Conservation (phyloP, 495 filamentous ascomycete genomes). For the Platismatia glauca region DNA sequence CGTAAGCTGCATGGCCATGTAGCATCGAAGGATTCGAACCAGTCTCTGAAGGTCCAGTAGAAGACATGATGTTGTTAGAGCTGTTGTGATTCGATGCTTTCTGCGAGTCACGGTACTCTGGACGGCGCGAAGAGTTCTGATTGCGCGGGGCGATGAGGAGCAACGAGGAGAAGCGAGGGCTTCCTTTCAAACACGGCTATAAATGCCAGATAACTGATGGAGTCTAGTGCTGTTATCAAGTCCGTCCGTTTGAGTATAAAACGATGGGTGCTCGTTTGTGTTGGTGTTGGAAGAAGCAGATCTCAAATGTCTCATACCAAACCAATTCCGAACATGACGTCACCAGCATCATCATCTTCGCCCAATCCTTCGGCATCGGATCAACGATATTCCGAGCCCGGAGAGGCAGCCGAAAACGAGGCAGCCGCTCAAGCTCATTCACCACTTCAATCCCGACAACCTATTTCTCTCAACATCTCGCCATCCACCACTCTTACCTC, state of each 20-base stretch:
- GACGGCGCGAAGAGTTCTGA: background rate
- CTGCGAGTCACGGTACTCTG: background rate
- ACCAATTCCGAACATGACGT: too few relatives aligned
- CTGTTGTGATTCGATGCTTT: background rate
- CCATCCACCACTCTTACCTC: background rate
- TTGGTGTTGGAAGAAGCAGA: background rate
- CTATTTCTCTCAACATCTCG: background rate
- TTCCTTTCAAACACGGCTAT: background rate
- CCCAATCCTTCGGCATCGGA: background rate
- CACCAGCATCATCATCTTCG: background rate
- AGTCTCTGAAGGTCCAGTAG: background rate
- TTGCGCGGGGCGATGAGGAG: background rate
- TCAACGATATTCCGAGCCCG: background rate
- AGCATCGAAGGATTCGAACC: constrained; percentile 21
- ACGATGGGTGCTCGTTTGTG: background rate
- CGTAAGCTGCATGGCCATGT: constrained; percentile 23
- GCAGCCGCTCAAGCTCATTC: background rate
- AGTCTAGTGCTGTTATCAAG: background rate
- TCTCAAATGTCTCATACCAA: too few relatives aligned
- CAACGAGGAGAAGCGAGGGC: background rate
- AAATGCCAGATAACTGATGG: background rate
- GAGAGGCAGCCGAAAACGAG: background rate
- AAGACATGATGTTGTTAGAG: constrained; percentile 8
- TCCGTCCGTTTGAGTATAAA: background rate
- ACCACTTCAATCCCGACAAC: background rate